Evolutionary conservation across 1,139 yeast species (phyloP), one percentile per base, ranked within the genome.

Genomic region (Geotrichum citri-aurantii): DNA sequence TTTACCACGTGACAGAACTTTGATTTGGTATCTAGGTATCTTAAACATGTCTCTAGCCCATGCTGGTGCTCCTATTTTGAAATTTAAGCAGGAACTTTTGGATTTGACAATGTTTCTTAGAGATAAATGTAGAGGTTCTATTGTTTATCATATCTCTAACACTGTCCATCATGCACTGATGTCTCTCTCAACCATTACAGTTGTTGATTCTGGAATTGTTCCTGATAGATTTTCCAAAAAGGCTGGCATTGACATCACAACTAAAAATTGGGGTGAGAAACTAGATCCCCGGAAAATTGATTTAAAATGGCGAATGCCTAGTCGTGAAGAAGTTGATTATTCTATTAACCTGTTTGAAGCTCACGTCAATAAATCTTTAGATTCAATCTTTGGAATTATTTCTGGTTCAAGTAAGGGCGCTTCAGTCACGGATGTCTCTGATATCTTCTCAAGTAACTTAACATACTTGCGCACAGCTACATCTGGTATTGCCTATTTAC

Each of bases 231-330:
- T 78, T 56, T 62, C 69, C 31, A 57, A 54, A 51, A 58, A 44
- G 52, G 56, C 61, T 26, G 61, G 61, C 12, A 50, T 54, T 40
- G 61, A 58, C 46, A 53, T 61, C 29, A 60, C 60, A 27, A 51
- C 61, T 6, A 57, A 57, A 29, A 58, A 57, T 46, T 74, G 77
- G 77, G 77, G 75, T 2, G 59, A 62, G 12, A 65, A 65, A 50
- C 61, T 66, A 1, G 69, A 71, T 10, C 66, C 69, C 7, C 63
- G 69, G 12, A 79, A 80, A 12, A 71, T 85, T 46, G 68, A 77
- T 0, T 84, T 90, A 65, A 75, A 79, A 1, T 93, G 99, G 99
- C 90, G 85, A 67, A 71, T 79, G 0, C 97, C 98, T 0, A 67
- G 76, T 0, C 73, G 73, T 2, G 74, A 69, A 2, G 92, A 86